Evolutionary conservation across 164 flowering plant species (phyloP), one percentile per base, ranked within the genome.

Genomic region (Pachysandra terminalis): DNA sequence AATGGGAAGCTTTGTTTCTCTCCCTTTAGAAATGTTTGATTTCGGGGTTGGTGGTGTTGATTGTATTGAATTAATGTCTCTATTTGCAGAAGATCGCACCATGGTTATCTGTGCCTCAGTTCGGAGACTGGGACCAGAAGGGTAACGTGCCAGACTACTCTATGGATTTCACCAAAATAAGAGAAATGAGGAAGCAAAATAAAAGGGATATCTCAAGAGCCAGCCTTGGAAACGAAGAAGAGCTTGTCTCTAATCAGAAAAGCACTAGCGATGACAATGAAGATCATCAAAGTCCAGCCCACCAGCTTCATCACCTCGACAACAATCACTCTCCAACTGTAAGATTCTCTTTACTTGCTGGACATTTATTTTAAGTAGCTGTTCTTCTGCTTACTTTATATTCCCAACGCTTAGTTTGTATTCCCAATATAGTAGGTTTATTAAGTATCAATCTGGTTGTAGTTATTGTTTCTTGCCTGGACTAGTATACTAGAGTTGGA

Each of bases 111-210:
- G 90, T 88, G 63, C 93, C 93, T 1, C 93, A 88, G 48, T 88
- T 88, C 67, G 93, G 93, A 57, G 93, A 85, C 66, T 88, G 93
- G 93, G 93, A 88, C 52, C 90, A 82, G 77, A 85, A 88, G 75
- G 90, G 88, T 6, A 68, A 54, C 27, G 12, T 88, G 59, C 90
- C 93, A 0, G 89, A 88, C 62, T 88, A 88, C 79, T 88, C 93
- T 0, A 64, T 88, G 60, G 93, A 88, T 77, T 88, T 88, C 82
- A 75, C 93, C 0, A 86, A 88, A 67, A 86, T 88, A 25, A 77
- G 93, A 68, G 93, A 88, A 74, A 85, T 65, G 75, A 85, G 90
- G 76, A 88, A 88, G 68, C 93, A 83, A 67, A 83, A 88, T 85
- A 88, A 88, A 81, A 85, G 85, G 70, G 89, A 86, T 23, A 71